Evolutionary conservation across 352 stramenopile species (phyloP).

Genomic region (Phytopythium cucurbitacearum): DNA sequence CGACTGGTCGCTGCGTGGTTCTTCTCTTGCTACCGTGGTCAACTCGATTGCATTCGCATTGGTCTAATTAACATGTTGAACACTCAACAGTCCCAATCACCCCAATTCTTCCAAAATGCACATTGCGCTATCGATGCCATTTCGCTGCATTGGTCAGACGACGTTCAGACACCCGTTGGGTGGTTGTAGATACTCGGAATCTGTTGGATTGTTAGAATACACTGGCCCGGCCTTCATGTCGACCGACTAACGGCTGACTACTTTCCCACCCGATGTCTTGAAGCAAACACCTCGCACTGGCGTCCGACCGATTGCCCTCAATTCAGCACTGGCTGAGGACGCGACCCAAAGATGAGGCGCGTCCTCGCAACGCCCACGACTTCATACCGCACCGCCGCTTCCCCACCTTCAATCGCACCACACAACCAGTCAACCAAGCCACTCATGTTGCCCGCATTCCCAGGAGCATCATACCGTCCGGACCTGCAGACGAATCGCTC

Average conservation of each 20-base stretch:
- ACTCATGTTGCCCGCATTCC: conserved; percentile 1
- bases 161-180: too few relatives aligned
- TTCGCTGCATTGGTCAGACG: too few relatives aligned
- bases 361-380: conserved; percentile 81
- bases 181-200: too few relatives aligned
- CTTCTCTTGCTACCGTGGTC: too few relatives aligned
- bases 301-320: conserved; percentile 14
- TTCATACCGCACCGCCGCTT: conserved; percentile 36
- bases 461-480: background rate
- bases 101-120: too few relatives aligned
- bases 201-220: background rate
- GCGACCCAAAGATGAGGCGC: conserved; percentile 66
- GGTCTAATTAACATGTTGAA: too few relatives aligned
- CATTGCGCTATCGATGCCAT: too few relatives aligned
- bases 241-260: background rate
- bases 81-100: too few relatives aligned
- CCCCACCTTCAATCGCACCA: background rate
- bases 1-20: too few relatives aligned
- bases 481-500: background rate
- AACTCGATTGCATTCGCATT: too few relatives aligned
- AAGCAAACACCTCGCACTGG: conserved; percentile 7
- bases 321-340: conserved; percentile 69
- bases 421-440: background rate
- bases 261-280: background rate
- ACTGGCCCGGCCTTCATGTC: background rate